Evolutionary conservation across 441 rosid genomes (phyloP).

Genomic region (Raphanus hybrid): DNA sequence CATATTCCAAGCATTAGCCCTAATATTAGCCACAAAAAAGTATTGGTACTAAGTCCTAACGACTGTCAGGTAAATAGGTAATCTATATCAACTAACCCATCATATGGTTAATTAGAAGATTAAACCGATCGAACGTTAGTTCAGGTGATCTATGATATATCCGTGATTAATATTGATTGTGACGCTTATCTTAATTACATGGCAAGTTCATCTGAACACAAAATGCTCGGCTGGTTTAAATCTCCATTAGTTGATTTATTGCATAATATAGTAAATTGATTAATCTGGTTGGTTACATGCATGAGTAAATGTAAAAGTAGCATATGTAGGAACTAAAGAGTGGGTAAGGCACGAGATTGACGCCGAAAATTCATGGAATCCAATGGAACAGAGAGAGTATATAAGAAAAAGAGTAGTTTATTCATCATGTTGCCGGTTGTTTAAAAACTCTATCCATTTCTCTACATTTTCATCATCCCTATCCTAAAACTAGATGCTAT

Average conservation of each 20-base stretch:
- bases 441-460: conserved; percentile 26
- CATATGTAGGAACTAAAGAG: conserved; percentile 11
- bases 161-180: too few relatives aligned
- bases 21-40: neutral
- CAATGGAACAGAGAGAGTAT: conserved; percentile 38
- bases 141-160: too few relatives aligned
- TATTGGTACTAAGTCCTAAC: conserved; percentile 4
- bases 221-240: neutral
- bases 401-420: conserved; percentile 32
- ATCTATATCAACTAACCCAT: neutral
- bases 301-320: conserved; percentile 26
- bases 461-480: conserved; percentile 39
- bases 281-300: neutral
- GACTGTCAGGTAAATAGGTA: too few relatives aligned
- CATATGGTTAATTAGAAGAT: too few relatives aligned
- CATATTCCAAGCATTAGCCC: conserved; percentile 12
- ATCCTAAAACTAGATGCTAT: conserved; percentile 43
- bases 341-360: conserved; percentile 36
- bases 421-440: conserved; percentile 45
- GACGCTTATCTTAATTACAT: too few relatives aligned
- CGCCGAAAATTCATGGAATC: conserved; percentile 35
- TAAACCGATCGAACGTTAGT: too few relatives aligned
- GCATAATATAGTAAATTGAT: neutral
- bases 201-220: too few relatives aligned
- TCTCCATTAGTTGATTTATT: conserved; percentile 10